Evolutionary conservation across 305 asterid species (phyloP), one percentile per base, ranked within the genome.

Genomic region (Plantago rigida): DNA sequence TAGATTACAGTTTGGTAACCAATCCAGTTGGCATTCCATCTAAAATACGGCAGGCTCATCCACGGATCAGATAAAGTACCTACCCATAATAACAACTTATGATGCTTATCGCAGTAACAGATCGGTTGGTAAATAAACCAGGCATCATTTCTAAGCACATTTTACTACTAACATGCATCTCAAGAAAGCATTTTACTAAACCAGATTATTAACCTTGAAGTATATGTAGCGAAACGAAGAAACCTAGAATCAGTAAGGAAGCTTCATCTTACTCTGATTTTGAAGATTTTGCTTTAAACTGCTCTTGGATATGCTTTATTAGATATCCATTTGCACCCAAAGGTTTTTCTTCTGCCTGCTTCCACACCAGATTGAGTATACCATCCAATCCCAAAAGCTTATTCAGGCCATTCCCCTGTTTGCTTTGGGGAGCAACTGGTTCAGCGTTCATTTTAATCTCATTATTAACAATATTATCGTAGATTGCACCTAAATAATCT

Each of bases 381-480:
- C 95, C 94, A 74, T 93, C 99, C 73, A 93, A 86, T 71, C 97
- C 99, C 77, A 87, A 79, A 69, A 87, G 71, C 63, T 73, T 85
- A 78, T 92, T 89, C 66, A 89, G 82, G 84, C 94, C 81, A 80
- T 79, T 87, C 59, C 86, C 97, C 75, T 86, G 95, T 70, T 84
- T 93, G 86, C 82, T 84, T 62, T 87, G 87, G 9, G 95, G 95
- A 56, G 71, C 84, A 74, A 84, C 80, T 70, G 91, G 65, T 63
- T 85, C 88, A 41, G 91, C 86, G 11, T 81, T 93, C 96, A 93
- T 85, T 78, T 89, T 93, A 66, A 93, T 93, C 86, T 93, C 99
- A 59, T 87, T 87, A 82, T 78, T 93, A 75, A 85, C 97, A 71
- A 93, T 83, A 61, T 87, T 89, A 77, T 89, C 99, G 64, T 93